Conservation (phyloP, 257 asterid genomes). For the Forsythia suspensa region DNA sequence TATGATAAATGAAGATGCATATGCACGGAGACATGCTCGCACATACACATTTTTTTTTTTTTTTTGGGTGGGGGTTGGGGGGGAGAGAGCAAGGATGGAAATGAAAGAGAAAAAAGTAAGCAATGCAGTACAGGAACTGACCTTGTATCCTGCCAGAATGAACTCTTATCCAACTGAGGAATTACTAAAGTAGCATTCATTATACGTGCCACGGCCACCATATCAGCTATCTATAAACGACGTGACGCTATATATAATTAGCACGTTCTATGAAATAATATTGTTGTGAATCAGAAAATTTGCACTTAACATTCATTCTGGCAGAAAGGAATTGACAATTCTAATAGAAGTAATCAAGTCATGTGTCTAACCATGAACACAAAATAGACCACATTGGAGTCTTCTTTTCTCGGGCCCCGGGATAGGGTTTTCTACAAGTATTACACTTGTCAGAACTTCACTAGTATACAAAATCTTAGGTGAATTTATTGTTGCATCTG, state of each 20-base stretch:
- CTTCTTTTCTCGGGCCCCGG: slow-evolving; percentile 10
- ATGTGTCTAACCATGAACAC: slow-evolving; percentile 9
- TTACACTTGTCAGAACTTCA: neutral
- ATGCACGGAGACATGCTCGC: no score
- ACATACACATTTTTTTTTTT: no score
- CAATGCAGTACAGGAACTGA: slow-evolving; percentile 27
- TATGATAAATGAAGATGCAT: slow-evolving; percentile 1
- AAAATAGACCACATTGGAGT: neutral
- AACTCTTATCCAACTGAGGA: slow-evolving; percentile 89
- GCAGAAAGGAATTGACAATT: slow-evolving; percentile 7
- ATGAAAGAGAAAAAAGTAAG: neutral
- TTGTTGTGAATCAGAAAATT: neutral
- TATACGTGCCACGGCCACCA: slow-evolving; percentile 95
- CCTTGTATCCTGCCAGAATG: slow-evolving; percentile 99
- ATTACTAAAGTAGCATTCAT: slow-evolving; percentile 92
- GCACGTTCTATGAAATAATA: neutral
- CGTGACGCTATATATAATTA: no score
- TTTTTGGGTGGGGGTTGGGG: no score
- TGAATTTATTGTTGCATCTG: neutral
- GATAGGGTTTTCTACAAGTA: neutral
- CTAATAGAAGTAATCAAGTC: slow-evolving; percentile 7
- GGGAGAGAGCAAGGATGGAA: slow-evolving; percentile 1
- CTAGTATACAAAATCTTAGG: neutral
- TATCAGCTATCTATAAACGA: slow-evolving; percentile 78
- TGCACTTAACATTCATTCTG: neutral